phyloP scores from a whole-genome alignment of 1,139 yeast species.

The Ogataea hybrid region DNA sequence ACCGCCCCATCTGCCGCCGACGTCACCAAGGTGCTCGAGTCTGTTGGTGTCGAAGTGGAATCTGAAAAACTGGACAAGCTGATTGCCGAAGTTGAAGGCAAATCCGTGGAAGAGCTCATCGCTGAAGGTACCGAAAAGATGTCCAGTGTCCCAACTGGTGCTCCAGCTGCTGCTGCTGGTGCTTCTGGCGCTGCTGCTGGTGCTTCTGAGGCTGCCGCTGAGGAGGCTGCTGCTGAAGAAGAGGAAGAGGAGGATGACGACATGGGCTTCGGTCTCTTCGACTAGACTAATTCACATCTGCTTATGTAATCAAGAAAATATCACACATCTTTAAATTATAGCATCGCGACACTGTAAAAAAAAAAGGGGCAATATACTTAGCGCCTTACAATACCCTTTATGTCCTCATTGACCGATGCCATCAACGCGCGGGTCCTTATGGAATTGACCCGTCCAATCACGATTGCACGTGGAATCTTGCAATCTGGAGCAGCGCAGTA shows the following conservation, averaged over 20 bases:
- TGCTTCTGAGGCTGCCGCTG: constrained; percentile 55
- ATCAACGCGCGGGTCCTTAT: constrained; percentile 18
- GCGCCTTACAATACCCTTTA: constrained; percentile 2
- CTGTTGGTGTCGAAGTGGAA: constrained; percentile 80
- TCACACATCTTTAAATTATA: neutral
- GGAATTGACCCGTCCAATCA: constrained; percentile 24
- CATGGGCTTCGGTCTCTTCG: constrained; percentile 92
- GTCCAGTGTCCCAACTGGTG: constrained; percentile 82
- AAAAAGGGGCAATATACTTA: constrained; percentile 8
- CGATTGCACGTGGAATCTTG: constrained; percentile 15
- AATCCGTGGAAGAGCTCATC: constrained; percentile 69
- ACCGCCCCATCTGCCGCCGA: constrained; percentile 73
- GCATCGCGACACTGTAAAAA: neutral
- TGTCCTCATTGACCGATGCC: constrained; percentile 19
- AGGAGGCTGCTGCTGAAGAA: constrained; percentile 59
- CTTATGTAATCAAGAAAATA: constrained; percentile 7
- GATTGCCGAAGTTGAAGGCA: constrained; percentile 74
- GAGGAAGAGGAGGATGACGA: constrained; percentile 64
- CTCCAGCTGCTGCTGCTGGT: constrained; percentile 70
- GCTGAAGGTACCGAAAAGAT: constrained; percentile 81
- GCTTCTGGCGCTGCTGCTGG: constrained; percentile 51
- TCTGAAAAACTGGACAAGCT: constrained; percentile 66
- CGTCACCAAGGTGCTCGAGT: constrained; percentile 66
- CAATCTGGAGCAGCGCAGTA: constrained; percentile 19
- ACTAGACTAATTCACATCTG: constrained; percentile 39